Evolutionary conservation across 352 stramenopile species (phyloP), one percentile per base, ranked within the genome.

Genomic region (Blastocystis hominis): DNA sequence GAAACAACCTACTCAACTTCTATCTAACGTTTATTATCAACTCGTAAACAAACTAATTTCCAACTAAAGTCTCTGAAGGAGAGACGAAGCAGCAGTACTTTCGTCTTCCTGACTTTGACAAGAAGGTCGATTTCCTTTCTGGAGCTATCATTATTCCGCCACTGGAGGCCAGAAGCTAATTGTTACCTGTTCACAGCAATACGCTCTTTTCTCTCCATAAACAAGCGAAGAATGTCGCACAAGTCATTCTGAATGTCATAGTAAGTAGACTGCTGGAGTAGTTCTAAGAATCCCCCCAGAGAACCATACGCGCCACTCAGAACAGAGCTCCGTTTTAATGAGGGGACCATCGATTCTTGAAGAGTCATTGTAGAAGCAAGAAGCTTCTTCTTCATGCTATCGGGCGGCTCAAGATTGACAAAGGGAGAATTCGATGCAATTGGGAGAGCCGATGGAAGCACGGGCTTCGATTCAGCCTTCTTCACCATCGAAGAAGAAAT

Each of bases 61-160:
- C 66, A 77, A 13, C 34, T 61, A 56, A 54, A 77, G 5, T 77
- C 66, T 30, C 55, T 53, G 34, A 77, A 77, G 10, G 36, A 10
- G 30, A 77, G 36, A 61, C 66, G 66, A 15, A 77, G 50, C 6
- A 77, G 20, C 6, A 56, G 40, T 20, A 77, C 55, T 40, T 40
- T 30, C 24, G 53, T 56, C 34, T 53, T 17, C 50, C 55, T 56
- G 5, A 77, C 34, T 36, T 40, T 77, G 0, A 77, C 66, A 13
- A 77, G 36, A 2, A 77, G 20, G 55, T 77, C 50, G 36, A 77
- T 17, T 15, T 77, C 66, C 46, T 77, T 77, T 40, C n/a, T 77
- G 17, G 38, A 30, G 15, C 40, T 2, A 34, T 53, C 66, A 56
- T 40, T 9, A n/a, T 66, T 66, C 24, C 56, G 13, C 66, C 66